phyloP scores from a whole-genome alignment of 257 asterid genomes.

The Solanum ossicruentum region DNA sequence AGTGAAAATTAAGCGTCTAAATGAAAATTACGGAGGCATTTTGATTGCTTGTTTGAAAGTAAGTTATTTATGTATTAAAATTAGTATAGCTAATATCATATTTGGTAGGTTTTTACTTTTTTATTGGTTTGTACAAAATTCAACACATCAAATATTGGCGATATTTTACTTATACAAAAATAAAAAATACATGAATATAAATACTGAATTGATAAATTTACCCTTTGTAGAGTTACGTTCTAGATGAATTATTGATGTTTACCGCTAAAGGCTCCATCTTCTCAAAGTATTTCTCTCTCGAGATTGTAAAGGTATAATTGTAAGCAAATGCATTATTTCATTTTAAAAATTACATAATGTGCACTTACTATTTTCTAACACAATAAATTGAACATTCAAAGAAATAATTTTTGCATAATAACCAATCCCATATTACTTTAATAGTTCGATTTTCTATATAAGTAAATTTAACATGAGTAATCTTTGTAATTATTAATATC shows the following conservation, averaged over 20 bases:
- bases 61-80: no score
- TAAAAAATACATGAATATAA: no score
- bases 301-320: neutral
- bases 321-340: neutral
- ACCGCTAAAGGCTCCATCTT: neutral
- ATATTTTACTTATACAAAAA: no score
- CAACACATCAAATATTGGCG: neutral
- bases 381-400: neutral
- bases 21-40: no score
- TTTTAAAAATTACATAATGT: neutral
- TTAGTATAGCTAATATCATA: no score
- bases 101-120: no score
- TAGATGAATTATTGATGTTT: neutral
- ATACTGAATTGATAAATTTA: neutral
- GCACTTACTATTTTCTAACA: neutral
- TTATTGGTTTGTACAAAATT: neutral
- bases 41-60: no score
- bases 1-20: no score
- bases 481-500: neutral
- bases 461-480: neutral
- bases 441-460: neutral
- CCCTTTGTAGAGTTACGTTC: neutral
- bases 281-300: neutral
- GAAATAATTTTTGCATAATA: neutral
- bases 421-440: neutral